These are phyloP conservation scores for Hypoxylon sp. DNA, from an alignment of 2,329 filamentous ascomycete genomes.

Conservation along the genomic window DNA sequence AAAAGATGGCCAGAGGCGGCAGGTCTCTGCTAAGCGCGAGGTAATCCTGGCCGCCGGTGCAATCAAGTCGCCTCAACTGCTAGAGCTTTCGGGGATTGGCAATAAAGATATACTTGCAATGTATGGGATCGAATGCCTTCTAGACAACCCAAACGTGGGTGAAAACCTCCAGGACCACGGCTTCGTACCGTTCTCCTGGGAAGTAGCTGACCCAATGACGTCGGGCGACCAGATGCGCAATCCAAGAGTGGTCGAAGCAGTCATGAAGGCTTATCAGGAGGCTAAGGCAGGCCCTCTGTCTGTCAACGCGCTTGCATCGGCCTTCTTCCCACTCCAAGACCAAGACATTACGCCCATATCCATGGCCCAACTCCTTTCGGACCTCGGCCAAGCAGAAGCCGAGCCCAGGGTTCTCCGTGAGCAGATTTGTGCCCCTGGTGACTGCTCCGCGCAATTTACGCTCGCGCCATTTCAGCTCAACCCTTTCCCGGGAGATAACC, in stretches of 20 bases:
- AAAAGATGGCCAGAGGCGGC: slow-evolving; percentile 7
- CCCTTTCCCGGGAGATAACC: slow-evolving; percentile 13
- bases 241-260: slow-evolving; percentile 21
- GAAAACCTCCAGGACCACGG: slow-evolving; percentile 44
- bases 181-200: slow-evolving; percentile 31
- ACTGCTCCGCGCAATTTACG: slow-evolving; percentile 25
- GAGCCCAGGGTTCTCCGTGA: slow-evolving; percentile 26
- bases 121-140: slow-evolving; percentile 25
- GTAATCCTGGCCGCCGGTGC: slow-evolving; percentile 32
- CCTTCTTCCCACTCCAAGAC: slow-evolving; percentile 29
- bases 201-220: slow-evolving; percentile 28
- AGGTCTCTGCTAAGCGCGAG: slow-evolving; percentile 24
- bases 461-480: slow-evolving; percentile 26
- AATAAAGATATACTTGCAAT: slow-evolving; percentile 26
- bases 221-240: slow-evolving; percentile 33
- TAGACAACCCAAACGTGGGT: slow-evolving; percentile 37
- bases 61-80: slow-evolving; percentile 47
- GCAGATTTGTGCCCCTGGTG: slow-evolving; percentile 23
- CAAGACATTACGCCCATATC: slow-evolving; percentile 14
- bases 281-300: slow-evolving; percentile 24
- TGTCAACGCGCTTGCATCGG: slow-evolving; percentile 24
- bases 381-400: slow-evolving; percentile 15
- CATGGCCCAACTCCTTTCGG: slow-evolving; percentile 17
- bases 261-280: slow-evolving; percentile 21
- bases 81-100: slow-evolving; percentile 57